Base-by-base conservation (phyloP, 805 yeast species). In the Saccharomyces cerevisiae region DNA sequence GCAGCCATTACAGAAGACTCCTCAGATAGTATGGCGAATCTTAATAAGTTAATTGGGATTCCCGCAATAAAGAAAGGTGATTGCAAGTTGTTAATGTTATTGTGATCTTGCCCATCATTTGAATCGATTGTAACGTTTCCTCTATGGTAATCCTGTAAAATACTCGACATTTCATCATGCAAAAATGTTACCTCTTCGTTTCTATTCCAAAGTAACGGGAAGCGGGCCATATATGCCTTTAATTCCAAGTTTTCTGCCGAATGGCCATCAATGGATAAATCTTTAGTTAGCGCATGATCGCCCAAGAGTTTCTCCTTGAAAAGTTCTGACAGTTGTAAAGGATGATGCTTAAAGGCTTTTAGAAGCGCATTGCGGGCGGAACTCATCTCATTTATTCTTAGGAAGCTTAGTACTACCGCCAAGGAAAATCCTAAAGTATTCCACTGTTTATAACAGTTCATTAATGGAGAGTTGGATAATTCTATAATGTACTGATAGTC, bases 1-100 rank as follows among this genome's bases (percentile, higher is more conserved):
- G 80, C 79, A 1, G 88, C 87, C 86, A 87, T 82, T 1, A 84
- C 77, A 46, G 81, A 77, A 26, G 81, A 81, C 66, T 86, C 94
- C 17, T 86, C 87, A 0, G 90, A 83, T 46, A 87, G 68, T 31
- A 87, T 76, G 2, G 83, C 84, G 68, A 85, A 85, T 54, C 96
- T 75, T 11, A 86, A 60, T 55, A 87, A 72, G 61, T 85, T 86
- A 4, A 70, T 63, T 1, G 92, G 90, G 0, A 85, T 73, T 3
- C 56, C 60, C 1, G 64, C 62, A 41, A 60, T 53, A 46, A 64
- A 63, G 47, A 66, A 65, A 2, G 62, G 65, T 51, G 59, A 54
- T 2, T 53, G 53, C 1, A 49, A 17, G 3, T 51, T 55, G 3
- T 52, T 51, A 8, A 31, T 31, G 13, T 24, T 46, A 2, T 46